These are phyloP conservation scores for Ambrosiella cleistominuta DNA, from an alignment of 2,329 filamentous ascomycete species.

Conservation along the genomic window DNA sequence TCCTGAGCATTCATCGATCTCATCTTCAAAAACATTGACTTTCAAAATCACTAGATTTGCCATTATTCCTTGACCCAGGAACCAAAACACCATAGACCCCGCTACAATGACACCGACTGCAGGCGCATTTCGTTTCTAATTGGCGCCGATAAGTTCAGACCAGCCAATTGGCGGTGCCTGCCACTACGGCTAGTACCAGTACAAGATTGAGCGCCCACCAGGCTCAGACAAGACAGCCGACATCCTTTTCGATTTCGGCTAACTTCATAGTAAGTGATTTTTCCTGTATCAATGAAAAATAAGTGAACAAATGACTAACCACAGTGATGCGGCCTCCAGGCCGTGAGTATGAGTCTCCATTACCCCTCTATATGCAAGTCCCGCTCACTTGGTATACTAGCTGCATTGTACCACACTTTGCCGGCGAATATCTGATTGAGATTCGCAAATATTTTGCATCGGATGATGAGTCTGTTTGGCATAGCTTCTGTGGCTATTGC, in stretches of 20 bases:
- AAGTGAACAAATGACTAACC: background rate
- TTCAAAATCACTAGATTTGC: no score
- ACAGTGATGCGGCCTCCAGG: slow-evolving; percentile 22
- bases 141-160: background rate
- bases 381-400: slow-evolving; percentile 68
- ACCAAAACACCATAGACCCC: no score
- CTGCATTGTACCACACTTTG: slow-evolving; percentile 55
- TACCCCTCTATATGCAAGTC: slow-evolving; percentile 68
- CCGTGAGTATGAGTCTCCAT: slow-evolving; percentile 31
- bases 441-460: slow-evolving; percentile 54
- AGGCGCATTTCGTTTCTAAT: background rate
- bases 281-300: background rate
- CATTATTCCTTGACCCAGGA: no score
- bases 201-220: slow-evolving; percentile 53
- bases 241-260: slow-evolving; percentile 58
- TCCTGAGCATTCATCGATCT: background rate
- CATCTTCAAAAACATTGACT: background rate
- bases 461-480: slow-evolving; percentile 39
- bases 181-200: slow-evolving; percentile 72
- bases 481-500: slow-evolving; percentile 83
- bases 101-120: no score
- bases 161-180: slow-evolving; percentile 45
- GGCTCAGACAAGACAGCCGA: slow-evolving; percentile 38
- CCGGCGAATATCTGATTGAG: slow-evolving; percentile 52
- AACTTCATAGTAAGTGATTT: slow-evolving; percentile 44